phyloP scores from a whole-genome alignment of 331 rosid species.

The Telfairia occidentalis region DNA sequence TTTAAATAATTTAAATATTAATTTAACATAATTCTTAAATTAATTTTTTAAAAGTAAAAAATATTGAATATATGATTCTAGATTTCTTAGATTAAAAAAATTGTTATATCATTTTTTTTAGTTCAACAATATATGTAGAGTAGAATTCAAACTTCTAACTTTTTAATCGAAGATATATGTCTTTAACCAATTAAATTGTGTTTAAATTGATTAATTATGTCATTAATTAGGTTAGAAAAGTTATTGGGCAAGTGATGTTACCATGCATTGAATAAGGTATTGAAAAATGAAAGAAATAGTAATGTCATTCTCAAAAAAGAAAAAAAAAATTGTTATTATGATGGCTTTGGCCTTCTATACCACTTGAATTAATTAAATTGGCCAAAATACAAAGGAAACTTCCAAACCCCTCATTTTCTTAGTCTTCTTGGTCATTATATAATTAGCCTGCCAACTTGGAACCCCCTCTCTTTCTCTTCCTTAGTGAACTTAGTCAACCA shows the following conservation, averaged over 20 bases:
- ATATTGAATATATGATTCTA: neutral
- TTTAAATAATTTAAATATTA: too few species aligned
- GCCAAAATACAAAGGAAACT: neutral
- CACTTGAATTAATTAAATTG: neutral
- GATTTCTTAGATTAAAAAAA: neutral
- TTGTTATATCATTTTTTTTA: too few species aligned
- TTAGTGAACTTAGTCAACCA: neutral
- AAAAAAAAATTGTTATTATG: neutral
- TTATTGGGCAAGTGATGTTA: neutral
- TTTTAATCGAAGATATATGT: too few species aligned
- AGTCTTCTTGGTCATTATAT: neutral
- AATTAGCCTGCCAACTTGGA: neutral
- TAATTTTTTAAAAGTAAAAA: neutral
- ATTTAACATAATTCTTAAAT: too few species aligned
- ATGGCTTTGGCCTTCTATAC: neutral
- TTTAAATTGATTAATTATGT: too few species aligned
- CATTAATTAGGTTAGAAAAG: neutral
- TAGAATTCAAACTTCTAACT: too few species aligned
- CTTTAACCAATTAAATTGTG: too few species aligned
- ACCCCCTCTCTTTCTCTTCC: neutral
- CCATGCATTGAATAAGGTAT: neutral
- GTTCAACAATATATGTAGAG: too few species aligned
- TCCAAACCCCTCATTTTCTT: neutral
- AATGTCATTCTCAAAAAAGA: neutral
- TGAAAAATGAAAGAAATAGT: neutral